These are phyloP conservation scores for Cytospora piceae DNA, from an alignment of 2,329 filamentous ascomycete species.

Conservation along the genomic window DNA sequence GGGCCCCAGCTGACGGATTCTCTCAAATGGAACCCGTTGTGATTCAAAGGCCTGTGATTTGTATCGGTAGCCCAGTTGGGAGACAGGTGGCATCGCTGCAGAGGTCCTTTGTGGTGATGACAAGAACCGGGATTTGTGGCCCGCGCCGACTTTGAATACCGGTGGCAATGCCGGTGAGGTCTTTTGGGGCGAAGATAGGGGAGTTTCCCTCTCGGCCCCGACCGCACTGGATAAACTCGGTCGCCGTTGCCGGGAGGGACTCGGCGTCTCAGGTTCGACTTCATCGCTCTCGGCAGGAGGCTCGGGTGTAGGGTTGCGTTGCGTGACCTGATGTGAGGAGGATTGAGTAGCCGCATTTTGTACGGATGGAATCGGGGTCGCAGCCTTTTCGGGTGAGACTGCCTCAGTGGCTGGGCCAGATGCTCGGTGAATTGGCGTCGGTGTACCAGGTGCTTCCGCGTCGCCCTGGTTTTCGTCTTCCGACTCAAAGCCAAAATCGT, in stretches of 20 bases:
- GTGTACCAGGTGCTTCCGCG: slow-evolving; percentile 31
- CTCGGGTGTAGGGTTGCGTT: slow-evolving; percentile 18
- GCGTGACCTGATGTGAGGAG: neutral
- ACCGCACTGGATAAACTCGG: slow-evolving; percentile 22
- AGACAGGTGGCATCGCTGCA: slow-evolving; percentile 29
- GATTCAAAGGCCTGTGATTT: slow-evolving; percentile 47
- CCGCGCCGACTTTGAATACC: slow-evolving; percentile 33
- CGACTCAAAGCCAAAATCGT: slow-evolving; percentile 43
- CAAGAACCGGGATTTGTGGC: slow-evolving; percentile 39
- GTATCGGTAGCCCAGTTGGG: slow-evolving; percentile 36
- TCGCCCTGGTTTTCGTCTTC: slow-evolving; percentile 33
- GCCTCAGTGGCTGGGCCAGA: neutral
- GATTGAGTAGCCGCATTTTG: neutral
- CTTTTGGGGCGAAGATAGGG: slow-evolving; percentile 32
- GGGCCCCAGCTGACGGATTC: slow-evolving; percentile 52
- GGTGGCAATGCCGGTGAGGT: slow-evolving; percentile 27
- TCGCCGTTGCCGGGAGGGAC: slow-evolving; percentile 15
- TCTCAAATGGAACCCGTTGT: slow-evolving; percentile 56
- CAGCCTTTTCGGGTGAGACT: neutral
- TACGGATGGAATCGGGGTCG: neutral
- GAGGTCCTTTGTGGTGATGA: slow-evolving; percentile 25
- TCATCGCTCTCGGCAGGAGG: slow-evolving; percentile 21
- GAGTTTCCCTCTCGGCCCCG: slow-evolving; percentile 31
- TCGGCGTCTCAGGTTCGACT: slow-evolving; percentile 28
- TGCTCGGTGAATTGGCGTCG: slow-evolving; percentile 33